Evolutionary conservation across 306 rosid species (phyloP).

Genomic region (Senna siamea): DNA sequence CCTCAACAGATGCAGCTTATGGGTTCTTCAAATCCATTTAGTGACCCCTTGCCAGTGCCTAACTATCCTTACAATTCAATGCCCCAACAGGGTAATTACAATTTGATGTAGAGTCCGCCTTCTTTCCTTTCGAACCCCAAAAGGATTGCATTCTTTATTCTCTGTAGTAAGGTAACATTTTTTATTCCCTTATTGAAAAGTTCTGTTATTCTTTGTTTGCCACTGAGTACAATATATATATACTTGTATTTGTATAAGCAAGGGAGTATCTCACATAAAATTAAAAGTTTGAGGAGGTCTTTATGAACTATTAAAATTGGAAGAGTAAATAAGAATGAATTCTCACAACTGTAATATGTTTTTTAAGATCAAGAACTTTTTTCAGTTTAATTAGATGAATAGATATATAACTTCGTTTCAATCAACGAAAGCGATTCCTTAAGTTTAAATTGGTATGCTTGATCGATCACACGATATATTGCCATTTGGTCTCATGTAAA

Average conservation of each 20-base stretch:
- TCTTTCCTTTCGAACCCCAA: neutral
- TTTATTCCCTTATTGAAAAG: conserved; percentile 13
- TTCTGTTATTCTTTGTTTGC: conserved; percentile 37
- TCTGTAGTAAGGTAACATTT: conserved; percentile 41
- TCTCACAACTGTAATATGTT: too few relatives aligned
- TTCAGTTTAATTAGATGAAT: too few relatives aligned
- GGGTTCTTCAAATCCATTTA: conserved; percentile 73
- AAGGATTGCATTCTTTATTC: conserved; percentile 38
- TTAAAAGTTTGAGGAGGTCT: too few relatives aligned
- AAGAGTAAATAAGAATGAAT: too few relatives aligned
- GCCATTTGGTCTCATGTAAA: too few relatives aligned
- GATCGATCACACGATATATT: too few relatives aligned
- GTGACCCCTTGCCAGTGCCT: conserved; percentile 61
- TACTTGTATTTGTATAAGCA: conserved; percentile 5
- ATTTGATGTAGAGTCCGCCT: conserved; percentile 57
- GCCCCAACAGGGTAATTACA: conserved; percentile 66
- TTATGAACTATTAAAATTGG: too few relatives aligned
- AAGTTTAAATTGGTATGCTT: too few relatives aligned
- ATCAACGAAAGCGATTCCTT: too few relatives aligned
- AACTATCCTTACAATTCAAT: conserved; percentile 51
- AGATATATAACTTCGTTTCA: too few relatives aligned
- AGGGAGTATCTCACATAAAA: too few relatives aligned
- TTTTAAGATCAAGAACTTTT: too few relatives aligned
- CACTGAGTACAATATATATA: conserved; percentile 8
- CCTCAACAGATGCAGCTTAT: conserved; percentile 56